Evolutionary conservation across 139 green algal species (phyloP), one percentile per base, ranked within the genome.

Genomic region (Pleodorina starrii): DNA sequence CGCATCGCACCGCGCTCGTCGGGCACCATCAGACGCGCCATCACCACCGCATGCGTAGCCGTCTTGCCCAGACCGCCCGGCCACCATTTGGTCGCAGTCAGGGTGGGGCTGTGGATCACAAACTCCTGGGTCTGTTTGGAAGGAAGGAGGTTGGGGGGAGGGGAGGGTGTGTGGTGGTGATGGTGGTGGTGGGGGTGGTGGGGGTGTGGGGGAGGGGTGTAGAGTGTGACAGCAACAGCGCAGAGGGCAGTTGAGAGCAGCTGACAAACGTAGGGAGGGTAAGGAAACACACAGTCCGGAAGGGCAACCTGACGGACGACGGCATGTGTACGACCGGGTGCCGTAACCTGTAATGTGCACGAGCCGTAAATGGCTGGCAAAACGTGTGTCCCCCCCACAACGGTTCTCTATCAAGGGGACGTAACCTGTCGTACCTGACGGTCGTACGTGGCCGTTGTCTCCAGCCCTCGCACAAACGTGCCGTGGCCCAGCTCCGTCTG

Each of bases 401-500:
- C n/a, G n/a, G n/a, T n/a, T n/a, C n/a, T n/a, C n/a, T n/a, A n/a
- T n/a, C n/a, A n/a, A n/a, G n/a, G n/a, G n/a, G n/a, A 57, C 48
- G 48, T 21, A 25, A 44, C 32, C 3, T 44, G 66, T 4, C 69
- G 40, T 50, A 82, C 71, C 84, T 91, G 60, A 14, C 89, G 63
- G 89, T 99, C 96, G 82, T 97, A 99, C 3, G 97, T 98, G 5
- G 97, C 97, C 10, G 97, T 98, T 14, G 98, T 99, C 91, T 99
- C 95, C 86, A 99, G 91, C n/a, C 98, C 98, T 6, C 97, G 94
- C 77, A 99, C 93, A 94, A 99, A 99, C 29, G 98, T 99, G 80
- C 98, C 97, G 87, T 99, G 97, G 7, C 97, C 97, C 60, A 99
- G 93, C 94, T 99, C 98, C 11, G 98, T 99, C 95, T 99, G 98